Evolutionary conservation across 179 eudicot genomes (phyloP).

Genomic region (Sideroxylon spinosum): DNA sequence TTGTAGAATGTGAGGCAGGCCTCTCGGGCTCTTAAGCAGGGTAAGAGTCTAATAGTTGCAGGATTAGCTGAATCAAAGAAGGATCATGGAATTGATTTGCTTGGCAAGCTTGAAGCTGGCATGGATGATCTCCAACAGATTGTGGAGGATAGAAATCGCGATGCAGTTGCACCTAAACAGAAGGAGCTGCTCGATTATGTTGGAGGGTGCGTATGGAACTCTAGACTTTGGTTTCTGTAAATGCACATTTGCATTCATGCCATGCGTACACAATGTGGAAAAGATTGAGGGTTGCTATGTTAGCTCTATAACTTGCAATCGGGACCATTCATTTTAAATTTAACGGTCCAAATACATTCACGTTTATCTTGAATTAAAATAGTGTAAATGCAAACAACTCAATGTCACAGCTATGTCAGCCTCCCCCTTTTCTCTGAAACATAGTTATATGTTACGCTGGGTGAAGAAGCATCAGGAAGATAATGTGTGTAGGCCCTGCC

Average conservation of each 20-base stretch:
- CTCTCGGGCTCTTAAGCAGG: conserved; percentile 75
- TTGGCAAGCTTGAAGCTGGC: conserved; percentile 75
- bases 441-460: background rate
- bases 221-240: background rate
- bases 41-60: conserved; percentile 60
- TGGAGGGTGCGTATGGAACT: conserved; percentile 60
- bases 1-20: conserved; percentile 77
- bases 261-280: background rate
- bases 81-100: conserved; percentile 75
- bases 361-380: no score
- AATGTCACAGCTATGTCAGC: no score
- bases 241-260: background rate
- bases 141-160: conserved; percentile 76
- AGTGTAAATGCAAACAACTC: no score
- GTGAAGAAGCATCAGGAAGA: background rate
- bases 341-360: no score
- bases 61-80: conserved; percentile 93
- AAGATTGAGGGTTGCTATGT: background rate
- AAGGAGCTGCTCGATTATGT: conserved; percentile 84
- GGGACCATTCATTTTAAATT: no score
- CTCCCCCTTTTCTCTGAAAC: no score
- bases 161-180: conserved; percentile 79
- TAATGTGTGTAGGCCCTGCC: background rate
- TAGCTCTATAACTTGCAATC: no score
- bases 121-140: conserved; percentile 76